phyloP scores from a whole-genome alignment of 345 rosid species.

The Euphorbia tirucalli region DNA sequence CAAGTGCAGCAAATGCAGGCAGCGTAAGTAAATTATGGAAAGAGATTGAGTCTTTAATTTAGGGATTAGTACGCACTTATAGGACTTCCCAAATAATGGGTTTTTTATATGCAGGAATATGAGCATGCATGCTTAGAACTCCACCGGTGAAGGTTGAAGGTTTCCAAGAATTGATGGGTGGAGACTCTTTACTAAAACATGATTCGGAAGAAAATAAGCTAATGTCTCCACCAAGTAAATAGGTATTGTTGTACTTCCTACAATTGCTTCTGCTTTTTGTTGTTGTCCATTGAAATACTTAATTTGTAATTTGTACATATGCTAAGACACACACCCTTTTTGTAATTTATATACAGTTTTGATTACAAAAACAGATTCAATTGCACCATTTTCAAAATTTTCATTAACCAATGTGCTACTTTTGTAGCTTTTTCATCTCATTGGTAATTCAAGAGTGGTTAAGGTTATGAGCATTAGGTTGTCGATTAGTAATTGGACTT shows the following conservation, averaged over 20 bases:
- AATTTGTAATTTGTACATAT: constrained; percentile 6
- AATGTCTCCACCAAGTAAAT: constrained; percentile 66
- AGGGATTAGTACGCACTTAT: not conserved
- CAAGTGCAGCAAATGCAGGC: constrained; percentile 76
- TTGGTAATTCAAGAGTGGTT: not conserved
- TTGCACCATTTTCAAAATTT: not conserved
- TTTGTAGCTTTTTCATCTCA: not conserved
- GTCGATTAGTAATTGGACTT: no score
- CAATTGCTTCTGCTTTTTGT: not conserved
- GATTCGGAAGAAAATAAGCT: constrained; percentile 73
- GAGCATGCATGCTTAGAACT: constrained; percentile 66
- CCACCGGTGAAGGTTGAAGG: constrained; percentile 94
- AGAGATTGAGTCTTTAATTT: not conserved
- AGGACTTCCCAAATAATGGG: constrained; percentile 14
- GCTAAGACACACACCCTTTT: not conserved
- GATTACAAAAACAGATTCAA: not conserved
- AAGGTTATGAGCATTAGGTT: not conserved
- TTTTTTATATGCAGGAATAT: constrained; percentile 48
- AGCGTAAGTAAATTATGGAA: constrained; percentile 52
- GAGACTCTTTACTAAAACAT: constrained; percentile 66
- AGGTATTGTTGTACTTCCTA: constrained; percentile 10
- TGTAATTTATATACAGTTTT: not conserved
- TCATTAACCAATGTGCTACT: not conserved
- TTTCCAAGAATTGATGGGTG: constrained; percentile 90
- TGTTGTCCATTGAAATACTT: not conserved